Evolutionary conservation across 805 yeast species (phyloP), one percentile per base, ranked within the genome.

Genomic region (Candida piceae): DNA sequence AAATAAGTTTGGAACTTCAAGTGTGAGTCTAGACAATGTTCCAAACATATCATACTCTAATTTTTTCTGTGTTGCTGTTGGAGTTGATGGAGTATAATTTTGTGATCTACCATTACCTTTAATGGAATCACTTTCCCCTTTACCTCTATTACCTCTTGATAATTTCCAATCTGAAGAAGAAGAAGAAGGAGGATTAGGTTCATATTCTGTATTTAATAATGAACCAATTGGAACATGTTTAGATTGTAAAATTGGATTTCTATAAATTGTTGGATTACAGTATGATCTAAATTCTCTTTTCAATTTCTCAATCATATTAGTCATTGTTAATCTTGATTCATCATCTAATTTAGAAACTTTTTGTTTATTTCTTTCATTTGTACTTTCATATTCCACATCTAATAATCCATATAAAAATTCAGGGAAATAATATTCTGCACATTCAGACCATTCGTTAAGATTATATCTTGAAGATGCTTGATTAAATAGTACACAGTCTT

Each of bases 41-140:
- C 47, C 55, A 22, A 31, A 38, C 55, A 52, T 51, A 18, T 49
- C 56, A 22, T 31, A 42, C 38, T 48, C 53, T 18, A 50, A 26
- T 17, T 21, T 31, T 11, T 41, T 29, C 5, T 20, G 11, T 10
- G 31, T 31, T n/a, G n/a, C n/a, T n/a, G n/a, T n/a, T n/a, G n/a
- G n/a, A n/a, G n/a, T n/a, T n/a, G n/a, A n/a, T n/a, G n/a, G n/a
- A n/a, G n/a, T n/a, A n/a, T n/a, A n/a, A n/a, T n/a, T n/a, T n/a
- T n/a, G n/a, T n/a, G n/a, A n/a, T n/a, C n/a, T n/a, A n/a, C n/a
- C n/a, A n/a, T n/a, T n/a, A n/a, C n/a, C n/a, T n/a, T n/a, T n/a
- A n/a, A n/a, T n/a, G n/a, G n/a, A n/a, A n/a, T n/a, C n/a, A n/a
- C n/a, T n/a, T n/a, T n/a, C n/a, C n/a, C n/a, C n/a, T n/a, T n/a